Evolutionary conservation across 768 basidiomycete genomes (phyloP).

Genomic region (Rhodotorula graminis): DNA sequence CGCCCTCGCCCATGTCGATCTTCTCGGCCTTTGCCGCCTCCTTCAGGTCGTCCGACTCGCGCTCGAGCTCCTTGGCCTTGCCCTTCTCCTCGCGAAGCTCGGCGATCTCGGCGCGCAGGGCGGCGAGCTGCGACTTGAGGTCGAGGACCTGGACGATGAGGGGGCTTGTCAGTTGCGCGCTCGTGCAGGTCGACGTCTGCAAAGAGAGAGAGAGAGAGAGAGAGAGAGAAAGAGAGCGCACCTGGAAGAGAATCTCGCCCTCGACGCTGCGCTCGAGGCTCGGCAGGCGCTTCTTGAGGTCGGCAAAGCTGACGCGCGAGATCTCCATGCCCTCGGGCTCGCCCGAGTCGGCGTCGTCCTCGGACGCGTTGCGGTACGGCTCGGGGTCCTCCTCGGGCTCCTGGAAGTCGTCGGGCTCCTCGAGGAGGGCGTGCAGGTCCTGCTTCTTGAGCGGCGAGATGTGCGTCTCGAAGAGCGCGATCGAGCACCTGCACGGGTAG

Average conservation of each 20-base stretch:
- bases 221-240: background rate
- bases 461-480: slow-evolving; percentile 50
- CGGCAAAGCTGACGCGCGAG: slow-evolving; percentile 45
- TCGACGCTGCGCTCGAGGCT: slow-evolving; percentile 12
- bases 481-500: slow-evolving; percentile 19
- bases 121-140: slow-evolving; percentile 43
- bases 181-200: background rate
- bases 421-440: slow-evolving; percentile 16
- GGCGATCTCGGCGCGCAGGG: slow-evolving; percentile 39
- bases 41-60: background rate
- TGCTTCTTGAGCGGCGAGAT: slow-evolving; percentile 21
- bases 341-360: slow-evolving; percentile 13
- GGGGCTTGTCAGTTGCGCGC: background rate
- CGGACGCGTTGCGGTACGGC: slow-evolving; percentile 10
- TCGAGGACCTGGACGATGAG: slow-evolving; percentile 8
- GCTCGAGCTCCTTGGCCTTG: background rate
- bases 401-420: slow-evolving; percentile 26
- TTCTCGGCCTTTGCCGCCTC: background rate
- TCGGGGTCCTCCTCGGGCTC: slow-evolving; percentile 22
- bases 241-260: slow-evolving; percentile 22
- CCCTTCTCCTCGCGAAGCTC: slow-evolving; percentile 7
- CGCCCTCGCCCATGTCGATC: too few species aligned
- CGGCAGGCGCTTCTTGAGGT: slow-evolving; percentile 42
- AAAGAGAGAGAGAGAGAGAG: background rate
- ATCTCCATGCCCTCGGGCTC: slow-evolving; percentile 46